Percentiles rank a stretch among this genome's conserved stretches.
phyloP scores from a whole-genome alignment of 106 monocot genomes.

The Narthecium ossifragum region DNA sequence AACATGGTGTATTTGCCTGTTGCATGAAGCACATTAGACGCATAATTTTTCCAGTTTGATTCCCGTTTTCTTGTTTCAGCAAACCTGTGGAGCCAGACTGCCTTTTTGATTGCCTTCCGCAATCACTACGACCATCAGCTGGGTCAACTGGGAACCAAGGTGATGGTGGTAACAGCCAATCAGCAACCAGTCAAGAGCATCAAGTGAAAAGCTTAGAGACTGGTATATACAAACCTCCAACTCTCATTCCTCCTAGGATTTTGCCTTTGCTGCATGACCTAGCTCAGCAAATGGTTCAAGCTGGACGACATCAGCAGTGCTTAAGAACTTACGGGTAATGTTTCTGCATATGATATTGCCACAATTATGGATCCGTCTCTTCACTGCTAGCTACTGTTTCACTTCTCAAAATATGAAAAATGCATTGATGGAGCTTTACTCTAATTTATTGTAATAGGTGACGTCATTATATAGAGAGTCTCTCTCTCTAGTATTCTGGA shows the following conservation, averaged over 20 bases:
- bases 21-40: too few species aligned
- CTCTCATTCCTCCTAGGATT: conserved; percentile 48
- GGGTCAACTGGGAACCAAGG: conserved; percentile 4
- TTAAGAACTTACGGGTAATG: conserved; percentile 28
- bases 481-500: too few species aligned
- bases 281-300: conserved; percentile 55
- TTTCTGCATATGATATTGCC: too few species aligned
- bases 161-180: conserved; percentile 9
- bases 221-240: conserved; percentile 29
- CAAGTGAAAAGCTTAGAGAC: conserved; percentile 13
- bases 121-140: conserved; percentile 18
- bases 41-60: too few species aligned
- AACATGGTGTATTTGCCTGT: too few species aligned
- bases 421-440: too few species aligned
- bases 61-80: conserved; percentile 16
- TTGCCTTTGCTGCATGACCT: conserved; percentile 50
- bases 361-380: too few species aligned
- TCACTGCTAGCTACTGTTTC: too few species aligned
- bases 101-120: conserved; percentile 32
- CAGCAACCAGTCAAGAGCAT: conserved; percentile 6
- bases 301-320: conserved; percentile 61
- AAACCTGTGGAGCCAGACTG: conserved; percentile 34
- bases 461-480: too few species aligned
- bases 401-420: too few species aligned
- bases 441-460: too few species aligned